Evolutionary conservation across 75 land plant genomes (phyloP).

Genomic region (Pinus tabuliformis): DNA sequence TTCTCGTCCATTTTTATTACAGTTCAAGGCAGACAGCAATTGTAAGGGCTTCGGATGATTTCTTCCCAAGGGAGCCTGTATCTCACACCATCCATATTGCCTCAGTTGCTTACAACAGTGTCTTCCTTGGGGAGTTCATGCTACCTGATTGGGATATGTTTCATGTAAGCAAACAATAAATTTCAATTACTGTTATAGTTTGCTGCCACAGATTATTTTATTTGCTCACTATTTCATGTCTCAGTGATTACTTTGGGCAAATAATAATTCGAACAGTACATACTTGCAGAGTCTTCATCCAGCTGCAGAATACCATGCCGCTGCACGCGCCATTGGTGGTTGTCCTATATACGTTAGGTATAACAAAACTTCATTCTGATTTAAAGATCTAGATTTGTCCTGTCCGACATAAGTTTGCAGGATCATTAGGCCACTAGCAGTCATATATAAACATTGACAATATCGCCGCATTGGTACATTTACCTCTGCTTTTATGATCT

Average conservation of each 20-base stretch:
- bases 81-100: constrained; percentile 95
- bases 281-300: constrained; percentile 53
- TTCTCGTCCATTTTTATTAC: constrained; percentile 24
- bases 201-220: background rate
- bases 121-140: constrained; percentile 95
- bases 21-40: constrained; percentile 93
- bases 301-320: constrained; percentile 75
- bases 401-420: no score
- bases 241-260: background rate
- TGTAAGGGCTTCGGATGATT: constrained; percentile 93
- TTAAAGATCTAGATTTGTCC: background rate
- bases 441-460: no score
- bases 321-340: constrained; percentile 74
- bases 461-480: no score
- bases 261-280: background rate
- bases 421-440: no score
- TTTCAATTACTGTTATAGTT: background rate
- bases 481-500: constrained; percentile 6
- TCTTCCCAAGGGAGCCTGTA: constrained; percentile 84
- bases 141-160: constrained; percentile 99
- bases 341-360: constrained; percentile 76
- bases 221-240: background rate
- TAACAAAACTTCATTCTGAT: background rate
- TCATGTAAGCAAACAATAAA: constrained; percentile 13
- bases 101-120: constrained; percentile 82